Percentiles rank a stretch among this genome's conserved stretches.
These are phyloP conservation scores for Neonectria coccinea DNA, from an alignment of 2,329 filamentous ascomycete genomes.

Conservation along the genomic window DNA sequence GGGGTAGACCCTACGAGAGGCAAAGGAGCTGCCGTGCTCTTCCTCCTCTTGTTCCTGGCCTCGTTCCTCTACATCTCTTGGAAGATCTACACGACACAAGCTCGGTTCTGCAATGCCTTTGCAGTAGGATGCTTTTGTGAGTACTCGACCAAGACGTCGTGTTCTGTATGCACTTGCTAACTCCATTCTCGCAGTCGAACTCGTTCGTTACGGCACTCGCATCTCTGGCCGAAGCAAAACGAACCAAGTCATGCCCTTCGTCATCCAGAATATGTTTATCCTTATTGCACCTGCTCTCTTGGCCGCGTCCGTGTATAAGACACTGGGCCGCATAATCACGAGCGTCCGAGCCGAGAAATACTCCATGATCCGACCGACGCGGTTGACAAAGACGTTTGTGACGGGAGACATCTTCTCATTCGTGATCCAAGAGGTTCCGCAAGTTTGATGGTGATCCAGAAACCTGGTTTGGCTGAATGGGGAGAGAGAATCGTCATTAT, in stretches of 20 bases:
- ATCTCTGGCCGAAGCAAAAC: slow-evolving; percentile 3
- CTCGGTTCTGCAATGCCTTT: too few relatives aligned
- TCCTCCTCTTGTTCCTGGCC: too few relatives aligned
- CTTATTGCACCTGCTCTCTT: too few relatives aligned
- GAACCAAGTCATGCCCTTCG: slow-evolving; percentile 6
- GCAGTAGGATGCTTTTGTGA: too few relatives aligned
- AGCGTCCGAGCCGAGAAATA: slow-evolving; percentile 11
- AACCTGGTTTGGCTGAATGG: background rate
- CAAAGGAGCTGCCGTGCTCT: too few relatives aligned
- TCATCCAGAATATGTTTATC: too few relatives aligned
- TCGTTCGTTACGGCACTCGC: slow-evolving; percentile 12
- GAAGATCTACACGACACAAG: too few relatives aligned
- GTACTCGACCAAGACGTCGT: too few relatives aligned
- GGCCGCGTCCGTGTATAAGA: too few relatives aligned
- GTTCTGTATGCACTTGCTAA: background rate
- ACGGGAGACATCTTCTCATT: slow-evolving; percentile 2
- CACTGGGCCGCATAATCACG: slow-evolving; percentile 2
- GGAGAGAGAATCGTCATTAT: slow-evolving; percentile 11
- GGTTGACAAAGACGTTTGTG: slow-evolving; percentile 17
- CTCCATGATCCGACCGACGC: background rate
- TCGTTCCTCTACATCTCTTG: too few relatives aligned
- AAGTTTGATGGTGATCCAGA: slow-evolving; percentile 10
- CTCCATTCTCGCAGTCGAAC: background rate
- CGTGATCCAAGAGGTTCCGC: background rate
- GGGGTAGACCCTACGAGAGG: too few relatives aligned